These are phyloP conservation scores for Paramecium primaurelia DNA, from an alignment of 73 alveolate species.

Conservation along the genomic window DNA sequence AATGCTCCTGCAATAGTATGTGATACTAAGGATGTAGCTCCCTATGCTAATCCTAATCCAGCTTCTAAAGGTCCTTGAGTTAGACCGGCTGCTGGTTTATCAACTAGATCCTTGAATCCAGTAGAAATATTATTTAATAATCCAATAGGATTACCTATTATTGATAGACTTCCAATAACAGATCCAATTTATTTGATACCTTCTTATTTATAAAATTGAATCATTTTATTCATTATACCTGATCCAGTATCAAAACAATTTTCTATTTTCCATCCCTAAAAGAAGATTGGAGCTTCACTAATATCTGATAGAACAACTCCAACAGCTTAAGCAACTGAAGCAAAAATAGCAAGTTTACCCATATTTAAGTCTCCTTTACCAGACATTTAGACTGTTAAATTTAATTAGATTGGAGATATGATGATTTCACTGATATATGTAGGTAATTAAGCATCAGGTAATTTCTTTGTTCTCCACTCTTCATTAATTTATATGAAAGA, in stretches of 20 bases:
- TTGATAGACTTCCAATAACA: slow-evolving; percentile 14
- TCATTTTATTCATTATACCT: slow-evolving; percentile 33
- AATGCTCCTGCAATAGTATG: slow-evolving; percentile 54
- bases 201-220: neutral
- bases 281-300: slow-evolving; percentile 19
- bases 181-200: neutral
- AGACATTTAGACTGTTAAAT: neutral
- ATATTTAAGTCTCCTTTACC: neutral
- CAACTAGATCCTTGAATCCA: slow-evolving; percentile 30
- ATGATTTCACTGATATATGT: slow-evolving; percentile 27
- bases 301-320: slow-evolving; percentile 54
- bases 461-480: slow-evolving; percentile 3
- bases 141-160: slow-evolving; percentile 58
- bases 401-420: neutral
- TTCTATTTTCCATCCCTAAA: slow-evolving; percentile 11
- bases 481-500: neutral
- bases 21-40: slow-evolving; percentile 39
- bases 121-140: slow-evolving; percentile 46
- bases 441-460: slow-evolving; percentile 38
- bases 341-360: neutral
- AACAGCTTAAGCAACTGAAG: neutral
- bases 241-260: slow-evolving; percentile 45
- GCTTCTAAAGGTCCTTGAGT: slow-evolving; percentile 55
- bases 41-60: slow-evolving; percentile 51
- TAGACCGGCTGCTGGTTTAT: slow-evolving; percentile 40